Percentiles rank a stretch among this genome's conserved stretches.
phyloP scores from a whole-genome alignment of 441 rosid genomes.

The Hura crepitans region DNA sequence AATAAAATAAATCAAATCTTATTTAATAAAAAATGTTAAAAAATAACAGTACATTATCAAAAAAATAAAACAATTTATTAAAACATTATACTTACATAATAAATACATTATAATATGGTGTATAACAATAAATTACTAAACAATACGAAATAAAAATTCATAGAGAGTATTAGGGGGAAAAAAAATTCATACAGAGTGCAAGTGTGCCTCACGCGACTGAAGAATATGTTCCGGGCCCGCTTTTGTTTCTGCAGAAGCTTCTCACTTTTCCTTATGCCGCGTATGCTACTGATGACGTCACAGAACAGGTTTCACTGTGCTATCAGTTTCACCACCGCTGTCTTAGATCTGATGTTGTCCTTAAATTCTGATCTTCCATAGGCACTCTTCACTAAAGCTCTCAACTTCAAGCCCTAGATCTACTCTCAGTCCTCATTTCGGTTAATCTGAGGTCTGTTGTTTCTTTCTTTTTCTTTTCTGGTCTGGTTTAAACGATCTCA shows the following conservation, averaged over 20 bases:
- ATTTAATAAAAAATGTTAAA: too few species aligned
- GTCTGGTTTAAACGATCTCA: too few species aligned
- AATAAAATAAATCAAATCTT: too few species aligned
- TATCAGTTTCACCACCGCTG: background rate
- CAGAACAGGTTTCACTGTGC: background rate
- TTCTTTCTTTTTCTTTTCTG: background rate
- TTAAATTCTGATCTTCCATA: background rate
- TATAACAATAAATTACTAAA: too few species aligned
- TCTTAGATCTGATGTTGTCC: background rate
- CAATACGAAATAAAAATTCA: too few species aligned
- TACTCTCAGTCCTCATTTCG: background rate
- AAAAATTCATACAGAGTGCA: too few species aligned
- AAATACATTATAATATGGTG: too few species aligned
- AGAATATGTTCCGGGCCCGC: background rate
- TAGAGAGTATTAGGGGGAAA: too few species aligned
- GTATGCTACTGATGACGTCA: background rate
- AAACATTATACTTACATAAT: too few species aligned
- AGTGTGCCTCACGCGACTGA: too few species aligned
- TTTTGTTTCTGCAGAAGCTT: background rate
- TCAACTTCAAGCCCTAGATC: background rate
- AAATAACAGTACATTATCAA: too few species aligned
- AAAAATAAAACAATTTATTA: too few species aligned
- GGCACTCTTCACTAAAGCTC: background rate
- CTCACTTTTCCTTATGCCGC: slow-evolving; percentile 12
- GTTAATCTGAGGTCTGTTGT: background rate